phyloP scores from a whole-genome alignment of 2,329 filamentous ascomycete species.

The Sphaerulina populicola region DNA sequence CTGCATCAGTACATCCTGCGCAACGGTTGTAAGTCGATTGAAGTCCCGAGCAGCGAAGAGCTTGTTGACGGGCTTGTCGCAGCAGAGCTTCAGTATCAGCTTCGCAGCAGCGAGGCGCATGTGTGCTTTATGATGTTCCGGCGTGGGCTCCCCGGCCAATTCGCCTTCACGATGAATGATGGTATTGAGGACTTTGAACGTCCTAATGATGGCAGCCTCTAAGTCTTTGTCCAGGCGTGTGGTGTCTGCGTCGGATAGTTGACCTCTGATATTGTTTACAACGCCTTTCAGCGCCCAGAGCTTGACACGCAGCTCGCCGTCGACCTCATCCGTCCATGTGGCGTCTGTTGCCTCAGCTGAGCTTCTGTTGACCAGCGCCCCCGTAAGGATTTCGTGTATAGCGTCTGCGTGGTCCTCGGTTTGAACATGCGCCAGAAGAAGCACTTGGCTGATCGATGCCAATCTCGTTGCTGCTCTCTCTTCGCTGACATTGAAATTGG shows the following conservation, averaged over 20 bases:
- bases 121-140: conserved; percentile 67
- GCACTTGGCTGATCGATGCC: conserved; percentile 63
- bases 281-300: conserved; percentile 74
- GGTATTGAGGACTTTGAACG: conserved; percentile 71
- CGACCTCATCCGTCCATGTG: conserved; percentile 49
- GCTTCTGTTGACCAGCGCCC: conserved; percentile 59
- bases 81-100: conserved; percentile 72
- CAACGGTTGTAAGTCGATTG: conserved; percentile 69
- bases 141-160: conserved; percentile 61
- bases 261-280: conserved; percentile 70
- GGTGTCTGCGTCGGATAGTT: conserved; percentile 27
- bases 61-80: conserved; percentile 65
- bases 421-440: conserved; percentile 63
- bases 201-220: conserved; percentile 45
- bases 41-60: conserved; percentile 66
- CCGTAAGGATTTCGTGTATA: conserved; percentile 70
- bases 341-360: conserved; percentile 41
- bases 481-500: conserved; percentile 63
- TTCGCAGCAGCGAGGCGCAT: conserved; percentile 75
- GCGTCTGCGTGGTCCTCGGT: conserved; percentile 61
- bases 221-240: conserved; percentile 37
- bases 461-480: conserved; percentile 67
- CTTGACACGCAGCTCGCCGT: conserved; percentile 78
- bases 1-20: conserved; percentile 65
- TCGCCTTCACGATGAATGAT: conserved; percentile 71